Percentiles rank a stretch among this genome's conserved stretches.
phyloP scores from a whole-genome alignment of 2,329 filamentous ascomycete species.

The Apiospora malaysiana region DNA sequence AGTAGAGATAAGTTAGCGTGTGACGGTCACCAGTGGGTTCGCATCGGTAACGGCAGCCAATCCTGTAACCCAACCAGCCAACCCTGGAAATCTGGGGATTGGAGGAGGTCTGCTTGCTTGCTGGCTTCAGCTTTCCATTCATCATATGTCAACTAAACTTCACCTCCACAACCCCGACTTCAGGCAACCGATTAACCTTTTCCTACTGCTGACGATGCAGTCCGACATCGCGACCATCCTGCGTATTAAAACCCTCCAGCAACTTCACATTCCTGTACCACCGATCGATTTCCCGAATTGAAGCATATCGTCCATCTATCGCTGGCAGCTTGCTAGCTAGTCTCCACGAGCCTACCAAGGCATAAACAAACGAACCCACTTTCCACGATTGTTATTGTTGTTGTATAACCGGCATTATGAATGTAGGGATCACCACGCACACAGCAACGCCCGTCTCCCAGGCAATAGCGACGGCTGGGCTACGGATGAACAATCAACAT shows the following conservation, averaged over 20 bases:
- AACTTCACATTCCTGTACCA: background rate
- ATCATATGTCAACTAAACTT: constrained; percentile 8
- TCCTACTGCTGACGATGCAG: constrained; percentile 8
- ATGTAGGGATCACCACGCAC: background rate
- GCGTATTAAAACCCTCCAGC: background rate
- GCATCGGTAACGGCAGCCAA: background rate
- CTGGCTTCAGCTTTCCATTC: constrained; percentile 9
- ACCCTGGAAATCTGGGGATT: constrained; percentile 14
- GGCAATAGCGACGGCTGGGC: background rate
- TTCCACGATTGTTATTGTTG: constrained; percentile 11
- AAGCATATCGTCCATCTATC: background rate
- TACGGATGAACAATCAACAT: background rate
- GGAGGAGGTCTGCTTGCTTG: constrained; percentile 11
- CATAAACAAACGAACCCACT: constrained; percentile 14
- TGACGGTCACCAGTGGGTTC: constrained; percentile 1
- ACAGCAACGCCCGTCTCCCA: constrained; percentile 5
- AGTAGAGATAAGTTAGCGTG: background rate
- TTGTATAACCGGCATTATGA: constrained; percentile 15
- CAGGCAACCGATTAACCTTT: background rate
- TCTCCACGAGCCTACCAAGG: background rate
- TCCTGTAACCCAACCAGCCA: constrained; percentile 4
- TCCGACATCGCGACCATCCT: background rate
- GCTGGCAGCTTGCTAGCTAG: background rate
- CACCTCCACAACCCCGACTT: constrained; percentile 10
- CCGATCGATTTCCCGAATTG: background rate